Conservation (phyloP, 2,329 filamentous ascomycete genomes). For the Fusarium miscanthi region DNA sequence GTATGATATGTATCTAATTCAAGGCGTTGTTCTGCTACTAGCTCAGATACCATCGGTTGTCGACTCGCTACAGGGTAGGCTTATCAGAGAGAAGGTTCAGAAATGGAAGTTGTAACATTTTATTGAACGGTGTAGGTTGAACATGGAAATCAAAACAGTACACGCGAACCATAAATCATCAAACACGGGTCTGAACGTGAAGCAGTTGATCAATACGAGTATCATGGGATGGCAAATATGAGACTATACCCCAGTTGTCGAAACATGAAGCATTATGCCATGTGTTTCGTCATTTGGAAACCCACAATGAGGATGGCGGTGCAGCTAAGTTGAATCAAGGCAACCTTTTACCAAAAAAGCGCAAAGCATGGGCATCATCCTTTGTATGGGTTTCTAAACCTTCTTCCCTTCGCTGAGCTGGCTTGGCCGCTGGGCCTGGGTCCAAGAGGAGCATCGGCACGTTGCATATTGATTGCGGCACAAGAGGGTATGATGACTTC, state of each 20-base stretch:
- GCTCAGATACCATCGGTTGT: background rate
- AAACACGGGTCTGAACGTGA: background rate
- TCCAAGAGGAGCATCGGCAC: slow-evolving; percentile 35
- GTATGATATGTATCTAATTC: background rate
- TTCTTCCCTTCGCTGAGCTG: background rate
- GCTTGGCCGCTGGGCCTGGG: background rate
- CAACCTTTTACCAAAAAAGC: background rate
- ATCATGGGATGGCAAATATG: background rate
- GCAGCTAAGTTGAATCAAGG: slow-evolving; percentile 5
- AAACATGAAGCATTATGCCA: slow-evolving; percentile 36
- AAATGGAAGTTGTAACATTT: background rate
- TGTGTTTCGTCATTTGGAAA: slow-evolving; percentile 20
- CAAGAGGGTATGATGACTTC: background rate
- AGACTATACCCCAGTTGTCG: slow-evolving; percentile 12
- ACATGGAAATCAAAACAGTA: background rate
- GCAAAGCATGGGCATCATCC: background rate
- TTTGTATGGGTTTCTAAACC: background rate
- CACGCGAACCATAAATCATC: background rate
- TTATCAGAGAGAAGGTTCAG: background rate
- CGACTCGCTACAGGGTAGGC: background rate
- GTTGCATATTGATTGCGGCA: slow-evolving; percentile 35
- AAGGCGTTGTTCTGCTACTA: background rate
- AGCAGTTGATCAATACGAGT: background rate
- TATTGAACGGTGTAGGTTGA: background rate
- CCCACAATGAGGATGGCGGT: background rate